Conservation (phyloP, 1,284 basidiomycete genomes). For the Anthracocystis setariae region DNA sequence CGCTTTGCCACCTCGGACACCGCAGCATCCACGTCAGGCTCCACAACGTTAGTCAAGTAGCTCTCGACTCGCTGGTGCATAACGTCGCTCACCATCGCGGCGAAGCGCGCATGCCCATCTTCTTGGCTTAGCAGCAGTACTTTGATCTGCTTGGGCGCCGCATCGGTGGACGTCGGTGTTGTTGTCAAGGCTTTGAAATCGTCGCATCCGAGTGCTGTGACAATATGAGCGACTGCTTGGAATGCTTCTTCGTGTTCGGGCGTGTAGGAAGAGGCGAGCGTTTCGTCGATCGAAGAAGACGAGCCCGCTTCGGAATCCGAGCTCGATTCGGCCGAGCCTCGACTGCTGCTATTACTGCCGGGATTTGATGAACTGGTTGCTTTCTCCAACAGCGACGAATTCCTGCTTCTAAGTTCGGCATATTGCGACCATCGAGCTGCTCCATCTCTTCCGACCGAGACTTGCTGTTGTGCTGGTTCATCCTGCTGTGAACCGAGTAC, state of each 20-base stretch:
- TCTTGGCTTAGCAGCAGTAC: constrained; percentile 16
- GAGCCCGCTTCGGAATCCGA: constrained; percentile 30
- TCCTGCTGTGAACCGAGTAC: constrained; percentile 1
- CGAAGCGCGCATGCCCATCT: constrained; percentile 19
- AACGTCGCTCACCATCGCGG: constrained; percentile 5
- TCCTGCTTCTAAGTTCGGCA: constrained; percentile 18
- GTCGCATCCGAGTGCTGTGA: constrained; percentile 3
- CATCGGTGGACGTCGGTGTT: background rate
- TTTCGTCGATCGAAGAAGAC: constrained; percentile 31
- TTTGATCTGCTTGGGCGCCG: constrained; percentile 2
- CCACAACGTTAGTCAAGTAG: constrained; percentile 7
- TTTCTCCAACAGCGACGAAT: background rate
- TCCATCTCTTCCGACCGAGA: background rate
- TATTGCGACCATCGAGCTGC: constrained; percentile 7
- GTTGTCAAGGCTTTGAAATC: background rate
- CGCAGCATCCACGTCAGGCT: constrained; percentile 12
- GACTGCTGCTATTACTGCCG: constrained; percentile 3
- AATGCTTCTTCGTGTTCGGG: constrained; percentile 12
- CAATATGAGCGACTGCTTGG: constrained; percentile 12
- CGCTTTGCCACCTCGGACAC: background rate
- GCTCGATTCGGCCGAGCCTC: constrained; percentile 26
- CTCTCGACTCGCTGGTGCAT: background rate
- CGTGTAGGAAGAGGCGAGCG: constrained; percentile 45
- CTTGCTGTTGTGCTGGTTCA: background rate
- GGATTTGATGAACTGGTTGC: constrained; percentile 9